Evolutionary conservation across 2,329 filamentous ascomycete species (phyloP).

Genomic region (Colletotrichum truncatum): DNA sequence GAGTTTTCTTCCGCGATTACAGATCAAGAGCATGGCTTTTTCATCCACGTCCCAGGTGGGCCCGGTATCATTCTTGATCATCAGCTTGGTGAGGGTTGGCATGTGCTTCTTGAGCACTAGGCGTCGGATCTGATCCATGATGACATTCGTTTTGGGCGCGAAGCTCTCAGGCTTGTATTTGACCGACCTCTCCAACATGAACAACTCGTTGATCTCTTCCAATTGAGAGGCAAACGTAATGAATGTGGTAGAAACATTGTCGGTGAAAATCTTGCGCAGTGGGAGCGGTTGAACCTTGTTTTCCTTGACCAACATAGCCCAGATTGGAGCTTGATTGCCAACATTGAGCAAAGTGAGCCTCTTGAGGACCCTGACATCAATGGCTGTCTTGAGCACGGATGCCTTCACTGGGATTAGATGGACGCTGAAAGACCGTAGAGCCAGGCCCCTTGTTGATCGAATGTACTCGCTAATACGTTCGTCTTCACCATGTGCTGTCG

Average conservation of each 20-base stretch:
- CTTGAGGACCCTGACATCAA: conserved; percentile 66
- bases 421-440: conserved; percentile 62
- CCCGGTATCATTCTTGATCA: conserved; percentile 67
- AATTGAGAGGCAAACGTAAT: conserved; percentile 63
- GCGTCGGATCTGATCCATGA: conserved; percentile 67
- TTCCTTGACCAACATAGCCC: conserved; percentile 64
- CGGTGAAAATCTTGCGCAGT: conserved; percentile 68
- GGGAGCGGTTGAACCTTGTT: conserved; percentile 61
- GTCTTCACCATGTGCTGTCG: conserved; percentile 31
- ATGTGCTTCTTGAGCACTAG: conserved; percentile 68
- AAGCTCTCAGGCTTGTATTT: conserved; percentile 64
- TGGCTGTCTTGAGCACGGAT: conserved; percentile 61
- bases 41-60: conserved; percentile 66
- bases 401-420: conserved; percentile 69
- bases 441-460: conserved; percentile 65
- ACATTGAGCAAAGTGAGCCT: conserved; percentile 71
- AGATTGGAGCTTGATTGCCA: conserved; percentile 68
- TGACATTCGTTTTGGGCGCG: conserved; percentile 57
- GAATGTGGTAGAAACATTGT: conserved; percentile 67
- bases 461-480: conserved; percentile 60
- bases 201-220: conserved; percentile 64
- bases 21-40: conserved; percentile 63
- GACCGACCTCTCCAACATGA: conserved; percentile 63
- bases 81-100: conserved; percentile 60
- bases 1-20: conserved; percentile 56